These are phyloP conservation scores for Candida maesae DNA, from an alignment of 805 yeast genomes.

Conservation along the genomic window DNA sequence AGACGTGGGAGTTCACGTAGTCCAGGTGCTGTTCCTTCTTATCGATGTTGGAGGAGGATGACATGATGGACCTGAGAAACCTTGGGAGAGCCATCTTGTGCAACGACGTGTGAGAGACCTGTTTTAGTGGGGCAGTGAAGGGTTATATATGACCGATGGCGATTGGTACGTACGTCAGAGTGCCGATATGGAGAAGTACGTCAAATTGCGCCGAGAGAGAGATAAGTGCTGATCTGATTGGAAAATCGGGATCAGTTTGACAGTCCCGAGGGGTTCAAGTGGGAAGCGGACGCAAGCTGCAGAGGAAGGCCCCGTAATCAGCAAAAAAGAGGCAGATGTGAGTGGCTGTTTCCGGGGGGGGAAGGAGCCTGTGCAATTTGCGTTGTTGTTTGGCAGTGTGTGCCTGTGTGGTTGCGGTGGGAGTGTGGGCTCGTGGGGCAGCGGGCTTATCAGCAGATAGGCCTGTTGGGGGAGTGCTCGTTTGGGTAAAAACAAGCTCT, in stretches of 20 bases:
- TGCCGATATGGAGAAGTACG: too few relatives aligned
- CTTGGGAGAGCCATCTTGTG: constrained; percentile 4
- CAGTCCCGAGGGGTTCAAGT: neutral
- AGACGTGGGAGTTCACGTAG: constrained; percentile 1
- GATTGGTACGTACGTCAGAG: too few relatives aligned
- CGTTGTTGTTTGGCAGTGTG: too few relatives aligned
- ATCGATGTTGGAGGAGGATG: constrained; percentile 4
- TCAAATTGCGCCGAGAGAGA: neutral
- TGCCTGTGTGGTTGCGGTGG: neutral
- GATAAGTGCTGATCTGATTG: neutral
- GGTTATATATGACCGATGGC: neutral
- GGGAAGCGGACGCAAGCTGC: too few relatives aligned
- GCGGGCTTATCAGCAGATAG: neutral
- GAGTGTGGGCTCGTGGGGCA: neutral
- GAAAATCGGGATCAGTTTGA: neutral
- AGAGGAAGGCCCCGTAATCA: too few relatives aligned
- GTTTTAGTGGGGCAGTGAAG: neutral
- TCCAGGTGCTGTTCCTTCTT: constrained; percentile 6
- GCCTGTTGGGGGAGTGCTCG: neutral
- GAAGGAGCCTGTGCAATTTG: too few relatives aligned
- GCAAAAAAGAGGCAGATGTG: too few relatives aligned
- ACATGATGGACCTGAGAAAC: constrained; percentile 8
- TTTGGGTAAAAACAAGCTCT: constrained; percentile 1
- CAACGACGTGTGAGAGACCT: neutral
- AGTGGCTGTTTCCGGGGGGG: too few relatives aligned